Conservation (phyloP, 129 eudicot genomes). For the Centrapalus pauciflorus region DNA sequence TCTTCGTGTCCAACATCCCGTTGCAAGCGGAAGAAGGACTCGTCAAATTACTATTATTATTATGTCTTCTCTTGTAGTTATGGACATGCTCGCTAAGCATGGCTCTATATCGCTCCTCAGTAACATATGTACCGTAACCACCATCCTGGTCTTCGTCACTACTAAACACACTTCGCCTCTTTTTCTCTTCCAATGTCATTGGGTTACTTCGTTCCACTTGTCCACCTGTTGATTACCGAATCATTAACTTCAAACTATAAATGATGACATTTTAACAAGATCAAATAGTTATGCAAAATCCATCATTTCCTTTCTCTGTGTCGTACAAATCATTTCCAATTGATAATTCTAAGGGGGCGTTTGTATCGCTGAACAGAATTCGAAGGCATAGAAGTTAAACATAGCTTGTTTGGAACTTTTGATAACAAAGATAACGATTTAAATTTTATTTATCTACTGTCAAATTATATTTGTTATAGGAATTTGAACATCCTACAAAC, state of each 20-base stretch:
- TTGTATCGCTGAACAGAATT: no score
- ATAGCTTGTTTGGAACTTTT: no score
- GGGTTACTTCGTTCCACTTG: constrained; percentile 38
- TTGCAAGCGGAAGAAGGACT: constrained; percentile 32
- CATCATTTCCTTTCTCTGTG: no score
- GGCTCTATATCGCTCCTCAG: constrained; percentile 69
- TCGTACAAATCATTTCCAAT: no score
- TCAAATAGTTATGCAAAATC: no score
- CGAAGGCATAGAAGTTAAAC: no score
- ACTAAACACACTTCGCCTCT: constrained; percentile 34
- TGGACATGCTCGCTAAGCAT: constrained; percentile 81
- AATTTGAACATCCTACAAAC: no score
- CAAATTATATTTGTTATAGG: no score
- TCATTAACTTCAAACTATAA: constrained; percentile 19
- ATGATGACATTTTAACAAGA: no score
- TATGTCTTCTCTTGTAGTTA: constrained; percentile 60
- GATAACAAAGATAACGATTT: no score
- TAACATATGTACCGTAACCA: constrained; percentile 31
- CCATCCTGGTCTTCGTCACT: constrained; percentile 65
- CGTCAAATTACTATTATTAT: constrained; percentile 40
- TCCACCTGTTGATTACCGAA: constrained; percentile 32
- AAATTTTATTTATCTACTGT: no score
- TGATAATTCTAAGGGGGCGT: no score
- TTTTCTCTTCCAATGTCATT: constrained; percentile 37
- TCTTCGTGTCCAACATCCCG: constrained; percentile 33